Evolutionary conservation across 768 basidiomycete species (phyloP).

Genomic region (Leccinum subgranulosum): DNA sequence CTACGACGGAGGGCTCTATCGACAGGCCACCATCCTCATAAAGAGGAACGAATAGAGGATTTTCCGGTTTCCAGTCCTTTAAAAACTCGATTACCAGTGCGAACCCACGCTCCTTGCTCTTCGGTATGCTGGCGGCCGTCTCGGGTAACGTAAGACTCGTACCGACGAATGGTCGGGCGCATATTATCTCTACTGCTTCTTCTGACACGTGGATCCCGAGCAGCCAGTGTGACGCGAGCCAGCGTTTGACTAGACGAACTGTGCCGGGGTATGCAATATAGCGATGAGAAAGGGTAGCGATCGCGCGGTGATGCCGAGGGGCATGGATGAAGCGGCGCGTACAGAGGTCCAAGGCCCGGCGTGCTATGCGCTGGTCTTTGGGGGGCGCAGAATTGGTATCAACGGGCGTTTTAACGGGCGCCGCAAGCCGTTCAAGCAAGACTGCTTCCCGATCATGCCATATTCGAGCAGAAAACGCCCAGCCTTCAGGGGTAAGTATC

Average conservation of each 20-base stretch:
- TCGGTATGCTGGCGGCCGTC: constrained; percentile 50
- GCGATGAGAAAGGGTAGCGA: constrained; percentile 76
- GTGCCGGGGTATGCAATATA: constrained; percentile 80
- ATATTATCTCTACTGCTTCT: constrained; percentile 84
- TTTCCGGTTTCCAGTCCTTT: constrained; percentile 81
- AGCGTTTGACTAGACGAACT: constrained; percentile 85
- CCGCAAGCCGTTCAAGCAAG: constrained; percentile 68
- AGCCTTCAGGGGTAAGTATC: constrained; percentile 75
- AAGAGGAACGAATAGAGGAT: constrained; percentile 71
- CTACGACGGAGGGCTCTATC: constrained; percentile 19
- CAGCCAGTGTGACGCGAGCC: constrained; percentile 90
- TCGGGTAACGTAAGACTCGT: constrained; percentile 33
- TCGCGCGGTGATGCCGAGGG: constrained; percentile 82
- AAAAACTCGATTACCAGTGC: constrained; percentile 69
- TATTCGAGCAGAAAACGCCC: constrained; percentile 81
- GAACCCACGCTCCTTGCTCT: constrained; percentile 80
- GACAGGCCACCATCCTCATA: constrained; percentile 37
- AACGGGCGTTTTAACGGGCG: constrained; percentile 33
- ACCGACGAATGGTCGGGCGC: constrained; percentile 74
- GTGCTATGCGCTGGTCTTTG: constrained; percentile 52
- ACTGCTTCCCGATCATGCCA: constrained; percentile 85
- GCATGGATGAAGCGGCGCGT: constrained; percentile 71
- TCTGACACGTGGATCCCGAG: constrained; percentile 67
- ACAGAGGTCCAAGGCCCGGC: constrained; percentile 58
- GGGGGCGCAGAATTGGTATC: constrained; percentile 8